These are phyloP conservation scores for Rhizodiscina lignyota DNA, from an alignment of 495 filamentous ascomycete genomes.

Conservation along the genomic window DNA sequence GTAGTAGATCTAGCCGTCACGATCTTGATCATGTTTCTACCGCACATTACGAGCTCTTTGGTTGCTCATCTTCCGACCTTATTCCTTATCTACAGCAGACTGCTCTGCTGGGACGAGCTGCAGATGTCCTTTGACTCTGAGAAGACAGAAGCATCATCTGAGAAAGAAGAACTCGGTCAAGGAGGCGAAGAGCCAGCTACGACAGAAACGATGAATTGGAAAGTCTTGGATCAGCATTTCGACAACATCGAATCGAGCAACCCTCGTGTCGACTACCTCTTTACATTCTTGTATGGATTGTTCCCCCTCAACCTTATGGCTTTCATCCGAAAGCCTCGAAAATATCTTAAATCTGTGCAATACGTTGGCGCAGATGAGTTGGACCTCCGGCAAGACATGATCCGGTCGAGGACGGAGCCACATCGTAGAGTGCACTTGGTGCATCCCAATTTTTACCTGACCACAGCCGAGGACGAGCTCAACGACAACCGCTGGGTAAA, in stretches of 20 bases:
- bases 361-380: conserved; percentile 46
- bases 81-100: conserved; percentile 57
- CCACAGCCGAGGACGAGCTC: conserved; percentile 55
- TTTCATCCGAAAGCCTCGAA: conserved; percentile 59
- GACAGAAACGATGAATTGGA: conserved; percentile 28
- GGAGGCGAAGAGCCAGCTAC: neutral
- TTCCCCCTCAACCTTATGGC: conserved; percentile 68
- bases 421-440: conserved; percentile 50
- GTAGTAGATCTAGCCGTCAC: conserved; percentile 50
- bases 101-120: conserved; percentile 52
- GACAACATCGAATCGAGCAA: conserved; percentile 41
- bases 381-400: conserved; percentile 54
- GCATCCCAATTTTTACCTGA: conserved; percentile 57
- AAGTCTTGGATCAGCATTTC: conserved; percentile 33
- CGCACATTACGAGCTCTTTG: conserved; percentile 52
- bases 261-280: conserved; percentile 57
- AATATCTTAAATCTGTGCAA: conserved; percentile 46
- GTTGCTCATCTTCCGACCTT: conserved; percentile 43
- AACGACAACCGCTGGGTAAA: conserved; percentile 56
- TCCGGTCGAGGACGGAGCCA: conserved; percentile 47
- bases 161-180: neutral
- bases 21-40: conserved; percentile 55
- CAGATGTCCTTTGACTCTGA: too few relatives aligned
- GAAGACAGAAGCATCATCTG: conserved; percentile 7
- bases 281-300: conserved; percentile 62